Evolutionary conservation across 2,329 filamentous ascomycete genomes (phyloP), one percentile per base, ranked within the genome.

Genomic region (Rhynchosporium agropyri): DNA sequence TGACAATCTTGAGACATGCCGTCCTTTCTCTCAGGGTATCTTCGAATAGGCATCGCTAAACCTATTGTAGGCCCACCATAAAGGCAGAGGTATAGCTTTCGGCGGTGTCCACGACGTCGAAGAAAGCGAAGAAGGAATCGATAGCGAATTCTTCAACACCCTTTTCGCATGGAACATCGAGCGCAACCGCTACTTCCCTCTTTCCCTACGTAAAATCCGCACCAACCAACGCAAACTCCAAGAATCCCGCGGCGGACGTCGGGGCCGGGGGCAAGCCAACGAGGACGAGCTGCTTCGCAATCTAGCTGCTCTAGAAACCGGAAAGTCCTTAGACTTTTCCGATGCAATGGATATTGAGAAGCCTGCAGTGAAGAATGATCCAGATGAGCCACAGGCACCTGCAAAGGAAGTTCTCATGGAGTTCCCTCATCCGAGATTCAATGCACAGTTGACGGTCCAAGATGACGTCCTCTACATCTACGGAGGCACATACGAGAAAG

Each of bases 131-230:
- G 95, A 99, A 75, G 92, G 91, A 3, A 96, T 99, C 69, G 94
- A 99, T 60, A 96, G 91, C 73, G 93, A 97, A 75, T 99, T 99
- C 77, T 99, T 98, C 79, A 94, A 97, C 71, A 85, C 88, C 61
- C 78, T 98, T 29, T 96, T 90, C 72, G 90, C 93, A 4, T 98
- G 93, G 91, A 97, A 96, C 73, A 87, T 97, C 66, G 95, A 98
- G 72, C 86, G 94, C 63, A 99, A 99, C 74, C 84, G 95, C 8
- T 98, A 97, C 79, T 97, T 98, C 80, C 91, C 90, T 2, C 81
- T 98, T 50, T 80, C 81, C 9, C 79, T 98, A 51, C 84, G 93
- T 58, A 91, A 92, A 69, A 85, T 91, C 2, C 87, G 92, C 31
- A 79, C 83, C 26, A 84, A 84, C 54, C 84, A 86, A 66, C 89